Percentiles rank a stretch among this genome's conserved stretches.
These are phyloP conservation scores for Diutina ranongensis DNA, from an alignment of 1,139 yeast species.

Conservation along the genomic window DNA sequence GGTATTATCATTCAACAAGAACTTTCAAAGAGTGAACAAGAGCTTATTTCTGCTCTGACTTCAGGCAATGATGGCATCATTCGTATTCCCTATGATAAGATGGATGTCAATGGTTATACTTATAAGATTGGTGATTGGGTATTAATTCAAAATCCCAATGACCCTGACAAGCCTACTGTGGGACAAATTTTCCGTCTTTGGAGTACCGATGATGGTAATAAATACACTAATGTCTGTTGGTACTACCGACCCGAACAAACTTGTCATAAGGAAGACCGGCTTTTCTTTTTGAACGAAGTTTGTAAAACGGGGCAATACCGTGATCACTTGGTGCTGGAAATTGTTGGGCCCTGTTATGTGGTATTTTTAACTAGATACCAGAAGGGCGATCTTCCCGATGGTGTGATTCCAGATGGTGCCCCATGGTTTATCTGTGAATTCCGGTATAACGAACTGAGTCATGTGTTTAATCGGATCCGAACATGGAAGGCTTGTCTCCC, in stretches of 20 bases:
- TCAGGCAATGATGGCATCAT: slow-evolving; percentile 36
- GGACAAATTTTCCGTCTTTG: slow-evolving; percentile 91
- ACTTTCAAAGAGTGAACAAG: slow-evolving; percentile 70
- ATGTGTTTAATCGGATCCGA: slow-evolving; percentile 84
- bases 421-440: slow-evolving; percentile 92
- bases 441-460: slow-evolving; percentile 84
- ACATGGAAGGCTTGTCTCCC: slow-evolving; percentile 99
- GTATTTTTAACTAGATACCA: slow-evolving; percentile 89
- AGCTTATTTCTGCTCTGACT: slow-evolving; percentile 59
- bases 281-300: slow-evolving; percentile 88
- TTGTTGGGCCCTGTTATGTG: slow-evolving; percentile 88
- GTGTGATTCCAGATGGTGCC: slow-evolving; percentile 51
- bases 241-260: slow-evolving; percentile 96
- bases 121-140: slow-evolving; percentile 96
- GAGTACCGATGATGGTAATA: slow-evolving; percentile 75
- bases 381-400: slow-evolving; percentile 82
- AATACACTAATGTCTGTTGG: slow-evolving; percentile 95
- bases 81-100: slow-evolving; percentile 67
- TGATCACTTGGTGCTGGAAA: slow-evolving; percentile 82
- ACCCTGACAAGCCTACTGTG: slow-evolving; percentile 78
- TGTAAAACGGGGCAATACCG: slow-evolving; percentile 95
- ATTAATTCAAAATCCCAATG: slow-evolving; percentile 74
- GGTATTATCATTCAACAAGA: slow-evolving; percentile 55
- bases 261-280: slow-evolving; percentile 79
- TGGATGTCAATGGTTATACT: slow-evolving; percentile 57